phyloP scores from a whole-genome alignment of 2,329 filamentous ascomycete genomes.

The Raffaelea arxii region DNA sequence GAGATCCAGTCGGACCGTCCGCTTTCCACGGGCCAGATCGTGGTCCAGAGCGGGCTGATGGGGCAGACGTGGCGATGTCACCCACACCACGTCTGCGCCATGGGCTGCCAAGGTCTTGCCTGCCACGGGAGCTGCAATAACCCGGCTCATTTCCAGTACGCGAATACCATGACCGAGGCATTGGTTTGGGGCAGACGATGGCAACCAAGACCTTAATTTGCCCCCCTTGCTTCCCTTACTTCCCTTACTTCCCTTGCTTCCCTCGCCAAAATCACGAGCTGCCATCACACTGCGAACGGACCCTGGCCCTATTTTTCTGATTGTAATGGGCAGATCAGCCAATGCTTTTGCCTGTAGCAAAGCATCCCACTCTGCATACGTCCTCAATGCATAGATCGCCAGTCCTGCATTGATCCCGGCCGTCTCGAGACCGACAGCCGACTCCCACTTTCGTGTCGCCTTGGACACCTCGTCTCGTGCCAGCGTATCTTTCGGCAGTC shows the following conservation, averaged over 20 bases:
- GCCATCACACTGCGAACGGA: background rate
- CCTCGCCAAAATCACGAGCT: background rate
- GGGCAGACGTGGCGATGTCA: slow-evolving; percentile 29
- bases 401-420: slow-evolving; percentile 26
- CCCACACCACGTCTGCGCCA: slow-evolving; percentile 33
- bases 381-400: slow-evolving; percentile 39
- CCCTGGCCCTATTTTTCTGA: slow-evolving; percentile 15
- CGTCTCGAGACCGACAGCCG: slow-evolving; percentile 38
- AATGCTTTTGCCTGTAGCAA: slow-evolving; percentile 35
- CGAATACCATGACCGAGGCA: no score
- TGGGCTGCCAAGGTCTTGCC: slow-evolving; percentile 29
- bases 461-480: slow-evolving; percentile 27
- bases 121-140: slow-evolving; percentile 35
- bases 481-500: slow-evolving; percentile 21
- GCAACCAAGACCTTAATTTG: no score
- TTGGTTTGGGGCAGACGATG: no score
- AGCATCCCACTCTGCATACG: slow-evolving; percentile 40
- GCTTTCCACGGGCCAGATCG: slow-evolving; percentile 33
- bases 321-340: slow-evolving; percentile 32
- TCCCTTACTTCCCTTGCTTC: background rate
- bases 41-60: slow-evolving; percentile 28
- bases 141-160: slow-evolving; percentile 36
- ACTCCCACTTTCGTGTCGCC: slow-evolving; percentile 28
- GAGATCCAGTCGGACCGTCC: slow-evolving; percentile 36
- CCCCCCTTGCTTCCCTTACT: no score